Evolutionary conservation across 2,329 filamentous ascomycete species (phyloP).

Genomic region (Ophiosphaerella korrae): DNA sequence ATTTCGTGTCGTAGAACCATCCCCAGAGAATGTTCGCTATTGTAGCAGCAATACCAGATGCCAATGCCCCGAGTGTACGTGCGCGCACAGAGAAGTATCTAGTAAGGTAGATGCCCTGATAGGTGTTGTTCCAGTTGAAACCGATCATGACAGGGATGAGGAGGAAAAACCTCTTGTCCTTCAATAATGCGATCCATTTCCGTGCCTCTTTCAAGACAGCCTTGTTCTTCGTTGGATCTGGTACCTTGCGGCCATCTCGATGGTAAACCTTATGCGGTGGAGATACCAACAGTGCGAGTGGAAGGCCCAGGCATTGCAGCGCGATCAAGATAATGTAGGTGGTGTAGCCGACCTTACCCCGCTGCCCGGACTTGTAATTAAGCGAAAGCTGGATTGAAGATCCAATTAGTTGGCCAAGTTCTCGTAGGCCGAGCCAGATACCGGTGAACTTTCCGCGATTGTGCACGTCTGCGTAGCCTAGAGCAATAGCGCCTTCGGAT

Average conservation of each 20-base stretch:
- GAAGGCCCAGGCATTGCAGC: conserved; percentile 54
- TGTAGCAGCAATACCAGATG: conserved; percentile 54
- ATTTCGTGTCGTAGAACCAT: conserved; percentile 55
- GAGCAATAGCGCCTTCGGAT: conserved; percentile 48
- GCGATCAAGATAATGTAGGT: conserved; percentile 50
- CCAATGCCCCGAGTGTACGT: conserved; percentile 53
- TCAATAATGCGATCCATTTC: conserved; percentile 49
- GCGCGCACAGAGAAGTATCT: conserved; percentile 59
- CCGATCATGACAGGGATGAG: conserved; percentile 57
- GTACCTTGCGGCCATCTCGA: conserved; percentile 44
- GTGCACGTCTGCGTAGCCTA: conserved; percentile 54
- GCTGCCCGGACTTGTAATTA: conserved; percentile 51
- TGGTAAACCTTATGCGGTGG: conserved; percentile 54
- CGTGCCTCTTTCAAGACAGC: conserved; percentile 46
- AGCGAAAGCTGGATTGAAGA: conserved; percentile 58
- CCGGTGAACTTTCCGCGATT: conserved; percentile 55
- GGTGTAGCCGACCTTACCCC: conserved; percentile 54
- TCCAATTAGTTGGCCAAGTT: conserved; percentile 60
- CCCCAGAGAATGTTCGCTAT: conserved; percentile 57
- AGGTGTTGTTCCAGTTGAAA: conserved; percentile 59
- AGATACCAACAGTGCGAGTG: conserved; percentile 53
- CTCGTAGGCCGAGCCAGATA: conserved; percentile 60
- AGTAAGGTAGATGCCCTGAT: conserved; percentile 59
- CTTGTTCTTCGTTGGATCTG: conserved; percentile 46
- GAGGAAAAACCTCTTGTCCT: conserved; percentile 54